Conservation (phyloP, 1,284 basidiomycete species). For the Sanghuangporus baumii region DNA sequence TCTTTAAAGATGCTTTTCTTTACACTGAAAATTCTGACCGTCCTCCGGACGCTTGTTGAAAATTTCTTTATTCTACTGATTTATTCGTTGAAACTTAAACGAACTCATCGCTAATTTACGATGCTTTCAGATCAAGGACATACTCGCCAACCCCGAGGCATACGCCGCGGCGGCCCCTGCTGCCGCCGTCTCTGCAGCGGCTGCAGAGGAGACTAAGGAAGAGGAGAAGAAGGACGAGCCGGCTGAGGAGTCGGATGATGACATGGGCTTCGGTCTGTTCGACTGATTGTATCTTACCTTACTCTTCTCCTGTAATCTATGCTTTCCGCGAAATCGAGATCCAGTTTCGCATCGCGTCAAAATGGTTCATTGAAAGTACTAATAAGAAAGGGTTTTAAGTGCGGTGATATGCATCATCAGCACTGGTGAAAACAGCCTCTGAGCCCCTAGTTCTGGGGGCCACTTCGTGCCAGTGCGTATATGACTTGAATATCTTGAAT, state of each 20-base stretch:
- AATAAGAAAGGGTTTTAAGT: no score
- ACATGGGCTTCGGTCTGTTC: conserved; percentile 88
- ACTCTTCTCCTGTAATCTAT: neutral
- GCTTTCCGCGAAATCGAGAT: neutral
- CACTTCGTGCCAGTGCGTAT: no score
- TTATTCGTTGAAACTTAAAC: conserved; percentile 23
- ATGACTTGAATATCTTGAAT: no score
- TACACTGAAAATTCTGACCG: conserved; percentile 84
- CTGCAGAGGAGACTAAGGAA: conserved; percentile 39
- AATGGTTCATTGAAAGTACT: neutral
- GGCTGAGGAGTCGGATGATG: conserved; percentile 73
- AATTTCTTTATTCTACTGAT: conserved; percentile 30
- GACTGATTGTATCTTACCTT: conserved; percentile 54
- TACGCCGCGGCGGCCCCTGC: conserved; percentile 56
- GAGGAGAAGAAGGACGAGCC: conserved; percentile 72
- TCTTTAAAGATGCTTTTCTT: conserved; percentile 24
- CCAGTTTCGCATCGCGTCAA: neutral
- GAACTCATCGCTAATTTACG: conserved; percentile 9
- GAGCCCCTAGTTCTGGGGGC: no score
- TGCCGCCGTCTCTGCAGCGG: conserved; percentile 45
- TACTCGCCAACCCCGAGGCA: conserved; percentile 95
- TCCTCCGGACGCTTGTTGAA: conserved; percentile 40
- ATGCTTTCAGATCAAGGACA: conserved; percentile 78
- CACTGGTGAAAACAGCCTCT: no score
- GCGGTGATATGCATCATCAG: no score